Base-by-base conservation (phyloP, 1,284 basidiomycete species). In the Schizophyllum commune region DNA sequence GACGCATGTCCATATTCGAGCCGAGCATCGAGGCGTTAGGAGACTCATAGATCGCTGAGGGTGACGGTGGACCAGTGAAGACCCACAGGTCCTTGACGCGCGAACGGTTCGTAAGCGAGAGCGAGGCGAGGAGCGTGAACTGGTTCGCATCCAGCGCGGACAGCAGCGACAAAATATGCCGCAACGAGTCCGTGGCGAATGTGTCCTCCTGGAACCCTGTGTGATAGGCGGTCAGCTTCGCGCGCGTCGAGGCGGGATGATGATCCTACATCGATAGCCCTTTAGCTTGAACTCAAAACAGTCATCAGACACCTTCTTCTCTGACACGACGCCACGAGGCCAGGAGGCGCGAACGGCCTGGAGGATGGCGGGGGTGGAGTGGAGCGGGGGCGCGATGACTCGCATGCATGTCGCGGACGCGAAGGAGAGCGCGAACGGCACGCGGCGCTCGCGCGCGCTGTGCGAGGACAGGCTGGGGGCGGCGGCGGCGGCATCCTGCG, bases 181-280 rank as follows among this genome's bases (percentile, higher is more conserved):
- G 79, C n/a, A 92, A 76, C 7, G 89, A 90, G 70, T 91, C 89
- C 0, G 82, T 80, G n/a, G 86, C 80, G 70, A 84, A 86, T 0
- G 84, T 91, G 67, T 91, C 86, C 71, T 89, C 84, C 71, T 90
- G 84, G 68, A 89, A 91, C 84, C 85, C 88, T 89, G 85, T 22
- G 58, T 27, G 27, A 27, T 27, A 27, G 27, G 17, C 17, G 39
- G 39, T 47, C 39, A 47, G 9, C 17, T 47, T 27, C 5, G 27
- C 59, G 51, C 32, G 64, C 52, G 60, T 63, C 63, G 64, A 68
- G 65, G 58, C 64, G 63, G 56, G 33, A 54, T 27, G 58, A 63
- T 34, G 57, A 76, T 47, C 83, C 62, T 68, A 90, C 89, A 89
- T 76, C 81, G 85, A 70, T 91, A 91, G 17, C 89, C 89, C 67